Evolutionary conservation across 345 rosid genomes (phyloP).

Genomic region (Firmiana major): DNA sequence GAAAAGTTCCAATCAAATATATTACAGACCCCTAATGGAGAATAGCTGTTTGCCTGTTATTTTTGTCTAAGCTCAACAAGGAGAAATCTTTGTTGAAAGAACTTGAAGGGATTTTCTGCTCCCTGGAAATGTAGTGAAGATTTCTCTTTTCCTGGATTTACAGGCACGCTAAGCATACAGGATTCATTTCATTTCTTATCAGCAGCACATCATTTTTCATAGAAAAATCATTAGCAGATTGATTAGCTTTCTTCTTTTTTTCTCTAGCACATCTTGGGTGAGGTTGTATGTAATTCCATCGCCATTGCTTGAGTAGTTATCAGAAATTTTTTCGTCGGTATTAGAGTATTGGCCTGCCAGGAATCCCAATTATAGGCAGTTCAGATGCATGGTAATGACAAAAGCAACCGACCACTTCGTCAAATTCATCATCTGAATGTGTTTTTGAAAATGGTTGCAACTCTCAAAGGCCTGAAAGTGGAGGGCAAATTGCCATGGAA

Average conservation of each 20-base stretch:
- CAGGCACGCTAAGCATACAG: neutral
- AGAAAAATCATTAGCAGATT: neutral
- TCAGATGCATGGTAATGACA: too few relatives aligned
- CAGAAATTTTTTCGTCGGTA: too few relatives aligned
- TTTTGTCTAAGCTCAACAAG: neutral
- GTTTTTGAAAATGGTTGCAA: neutral
- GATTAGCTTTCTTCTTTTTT: neutral
- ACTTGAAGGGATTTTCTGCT: slow-evolving; percentile 1
- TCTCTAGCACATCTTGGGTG: neutral
- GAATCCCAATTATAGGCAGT: too few relatives aligned
- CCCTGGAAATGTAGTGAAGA: neutral
- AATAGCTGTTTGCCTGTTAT: slow-evolving; percentile 5
- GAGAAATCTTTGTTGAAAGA: neutral
- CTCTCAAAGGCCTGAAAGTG: neutral
- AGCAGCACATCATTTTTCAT: neutral
- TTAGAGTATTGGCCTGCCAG: too few relatives aligned
- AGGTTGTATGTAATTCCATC: too few relatives aligned
- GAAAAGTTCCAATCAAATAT: neutral
- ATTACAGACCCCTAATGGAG: neutral
- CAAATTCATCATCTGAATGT: neutral
- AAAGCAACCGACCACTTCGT: too few relatives aligned
- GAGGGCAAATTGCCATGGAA: neutral
- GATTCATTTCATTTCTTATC: neutral
- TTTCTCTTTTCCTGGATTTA: neutral
- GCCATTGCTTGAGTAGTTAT: too few relatives aligned